phyloP scores from a whole-genome alignment of 2,329 filamentous ascomycete genomes.

The Sclerotinia trifoliorum region DNA sequence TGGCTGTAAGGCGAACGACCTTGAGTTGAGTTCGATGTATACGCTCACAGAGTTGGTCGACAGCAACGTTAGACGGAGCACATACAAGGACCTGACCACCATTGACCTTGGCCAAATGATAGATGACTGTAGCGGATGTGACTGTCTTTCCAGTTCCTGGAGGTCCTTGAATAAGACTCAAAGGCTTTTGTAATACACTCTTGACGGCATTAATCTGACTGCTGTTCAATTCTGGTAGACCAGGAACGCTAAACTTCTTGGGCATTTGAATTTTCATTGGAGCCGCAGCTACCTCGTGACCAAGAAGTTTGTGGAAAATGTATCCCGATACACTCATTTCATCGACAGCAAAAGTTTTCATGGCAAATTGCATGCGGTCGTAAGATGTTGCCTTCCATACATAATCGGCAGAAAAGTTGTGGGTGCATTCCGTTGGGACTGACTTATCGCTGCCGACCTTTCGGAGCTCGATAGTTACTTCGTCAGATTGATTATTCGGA shows the following conservation, averaged over 20 bases:
- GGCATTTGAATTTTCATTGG: slow-evolving; percentile 95
- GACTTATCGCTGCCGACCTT: slow-evolving; percentile 95
- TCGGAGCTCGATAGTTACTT: slow-evolving; percentile 91
- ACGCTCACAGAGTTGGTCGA: slow-evolving; percentile 96
- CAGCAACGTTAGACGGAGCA: slow-evolving; percentile 95
- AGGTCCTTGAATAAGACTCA: slow-evolving; percentile 94
- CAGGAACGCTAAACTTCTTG: slow-evolving; percentile 94
- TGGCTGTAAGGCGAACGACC: slow-evolving; percentile 96
- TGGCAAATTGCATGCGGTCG: slow-evolving; percentile 97
- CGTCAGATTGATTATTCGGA: slow-evolving; percentile 97
- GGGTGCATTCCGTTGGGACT: slow-evolving; percentile 91
- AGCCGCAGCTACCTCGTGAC: slow-evolving; percentile 89
- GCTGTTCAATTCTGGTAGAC: slow-evolving; percentile 88
- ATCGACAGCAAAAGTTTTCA: slow-evolving; percentile 98
- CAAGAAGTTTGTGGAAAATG: slow-evolving; percentile 95
- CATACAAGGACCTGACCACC: slow-evolving; percentile 94
- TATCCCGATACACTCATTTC: slow-evolving; percentile 98
- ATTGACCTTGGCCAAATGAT: slow-evolving; percentile 93
- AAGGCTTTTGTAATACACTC: slow-evolving; percentile 86
- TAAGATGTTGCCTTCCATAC: slow-evolving; percentile 99
- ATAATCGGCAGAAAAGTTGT: slow-evolving; percentile 98
- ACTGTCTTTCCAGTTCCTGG: slow-evolving; percentile 98
- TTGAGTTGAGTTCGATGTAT: slow-evolving; percentile 94
- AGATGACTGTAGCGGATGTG: slow-evolving; percentile 97
- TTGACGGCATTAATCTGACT: slow-evolving; percentile 97